Base-by-base conservation (phyloP, 2,329 filamentous ascomycete species). In the Neurospora sp. region DNA sequence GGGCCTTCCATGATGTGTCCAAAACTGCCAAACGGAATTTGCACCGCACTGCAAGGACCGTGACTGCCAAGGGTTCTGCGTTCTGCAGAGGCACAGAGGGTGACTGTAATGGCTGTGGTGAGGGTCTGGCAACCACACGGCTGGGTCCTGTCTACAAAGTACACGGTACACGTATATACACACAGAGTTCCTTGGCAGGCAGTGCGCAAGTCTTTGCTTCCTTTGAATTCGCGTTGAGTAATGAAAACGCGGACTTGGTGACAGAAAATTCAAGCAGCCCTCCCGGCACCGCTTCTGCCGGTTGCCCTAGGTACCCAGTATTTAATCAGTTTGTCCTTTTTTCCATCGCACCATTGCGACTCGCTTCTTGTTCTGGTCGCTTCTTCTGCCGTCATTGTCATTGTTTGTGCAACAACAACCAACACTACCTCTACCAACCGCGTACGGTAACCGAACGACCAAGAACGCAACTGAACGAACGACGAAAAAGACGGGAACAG, bases 361-460 rank as follows among this genome's bases (percentile, higher is more conserved):
- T 8, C 37, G 40, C 57, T 28, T 70, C 67, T 52, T 72, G 68
- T 67, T 67, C 33, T 57, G 67, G 66, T 38, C 46, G 66, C 40
- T 62, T 67, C 68, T 70, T 57, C 69, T 70, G 69, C 66, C 68
- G 46, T 68, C 52, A 40, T 70, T 66, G 67, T 69, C 52, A 57
- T 52, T 66, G 40, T 41, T 70, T 57, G 72, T 72, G 69, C 66
- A 66, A 70, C 70, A 70, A 38, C 68, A 70, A 36, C 62, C 67
- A 69, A 68, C 66, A 62, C 66, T 10, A 62, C 28, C 28, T 66
- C 36, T 66, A 8, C 17, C 19, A 37, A 19, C 66, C 33, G 43
- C 43, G 52, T 67, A 28, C 52, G 52, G 52, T 62, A 28, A 28
- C 19, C 46, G 23, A 62, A 33, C 52, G 11, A 38, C 52, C 12